phyloP scores from a whole-genome alignment of 495 filamentous ascomycete species.

The Penicillium pulvis region DNA sequence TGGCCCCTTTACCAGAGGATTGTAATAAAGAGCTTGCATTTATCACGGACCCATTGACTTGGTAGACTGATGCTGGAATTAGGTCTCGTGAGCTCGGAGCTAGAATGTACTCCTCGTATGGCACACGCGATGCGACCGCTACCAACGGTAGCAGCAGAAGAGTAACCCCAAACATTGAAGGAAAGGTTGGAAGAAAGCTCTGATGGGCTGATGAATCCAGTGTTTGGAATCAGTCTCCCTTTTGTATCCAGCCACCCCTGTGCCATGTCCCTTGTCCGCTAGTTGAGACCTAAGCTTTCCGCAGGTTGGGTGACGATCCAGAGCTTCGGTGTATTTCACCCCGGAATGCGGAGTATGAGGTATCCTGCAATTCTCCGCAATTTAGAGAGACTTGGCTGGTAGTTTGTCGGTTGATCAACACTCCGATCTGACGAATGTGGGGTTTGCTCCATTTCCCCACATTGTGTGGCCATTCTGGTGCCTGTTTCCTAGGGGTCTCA shows the following conservation, averaged over 20 bases:
- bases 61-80: conserved; percentile 32
- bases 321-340: not conserved
- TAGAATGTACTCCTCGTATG: conserved; percentile 44
- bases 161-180: conserved; percentile 21
- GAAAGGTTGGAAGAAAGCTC: not conserved
- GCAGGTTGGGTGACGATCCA: not conserved
- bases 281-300: not conserved
- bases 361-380: not conserved
- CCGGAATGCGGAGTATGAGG: not conserved
- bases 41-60: conserved; percentile 41
- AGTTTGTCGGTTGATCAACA: conserved; percentile 10
- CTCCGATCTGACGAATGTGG: conserved; percentile 10
- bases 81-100: conserved; percentile 40
- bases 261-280: not conserved
- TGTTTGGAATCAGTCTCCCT: not conserved
- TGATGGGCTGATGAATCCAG: not conserved
- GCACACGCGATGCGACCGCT: conserved; percentile 8
- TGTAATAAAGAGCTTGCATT: conserved; percentile 30
- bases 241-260: not conserved
- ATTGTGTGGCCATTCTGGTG: not conserved
- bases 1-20: not conserved
- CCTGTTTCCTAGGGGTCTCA: conserved; percentile 10
- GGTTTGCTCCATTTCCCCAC: conserved; percentile 1
- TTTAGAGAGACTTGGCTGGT: not conserved
- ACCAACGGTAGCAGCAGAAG: conserved; percentile 11